Evolutionary conservation across 2,329 filamentous ascomycete genomes (phyloP), one percentile per base, ranked within the genome.

Genomic region (Neonectria ditissima): DNA sequence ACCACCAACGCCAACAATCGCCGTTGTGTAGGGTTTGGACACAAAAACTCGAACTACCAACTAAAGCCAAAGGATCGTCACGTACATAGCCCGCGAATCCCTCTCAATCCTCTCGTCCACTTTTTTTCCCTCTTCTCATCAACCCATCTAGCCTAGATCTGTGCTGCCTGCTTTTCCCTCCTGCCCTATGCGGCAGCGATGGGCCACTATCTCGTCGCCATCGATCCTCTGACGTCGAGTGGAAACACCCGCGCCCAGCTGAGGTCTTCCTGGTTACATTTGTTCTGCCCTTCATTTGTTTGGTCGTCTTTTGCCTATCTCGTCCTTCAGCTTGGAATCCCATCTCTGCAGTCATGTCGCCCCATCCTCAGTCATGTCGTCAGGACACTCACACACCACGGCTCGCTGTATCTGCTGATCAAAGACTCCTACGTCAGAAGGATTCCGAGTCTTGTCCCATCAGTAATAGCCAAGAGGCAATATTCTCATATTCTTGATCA

Each of bases 181-280:
- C 47, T 50, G 28, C 47, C 47, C 28, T 18, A 50, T 50, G 10
- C 26, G 47, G 28, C 47, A 50, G 47, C 30, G 26, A 32, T 20
- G n/a, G 5, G 10, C 47, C 47, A 16, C 7, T 11, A 13, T 47
- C 13, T 24, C 14, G n/a, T 20, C 37, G n/a, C 37, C 37, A 8
- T 18, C n/a, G 37, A 41, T 41, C n/a, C 37, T 41, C 16, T 41
- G 37, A 41, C 37, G 37, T 41, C 37, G 37, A 18, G 16, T 18
- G 37, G n/a, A 41, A 20, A 41, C 37, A 41, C n/a, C n/a, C 9
- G 37, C n/a, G 5, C 18, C n/a, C 37, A 41, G 37, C 37, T 41
- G 37, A 41, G 37, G 37, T 11, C 13, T 41, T 20, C n/a, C 37
- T 41, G 10, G 37, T 20, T 20, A 41, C 37, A 20, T 20, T 20